These are phyloP conservation scores for Galerina marginata DNA, from an alignment of 768 basidiomycete genomes.

Conservation along the genomic window DNA sequence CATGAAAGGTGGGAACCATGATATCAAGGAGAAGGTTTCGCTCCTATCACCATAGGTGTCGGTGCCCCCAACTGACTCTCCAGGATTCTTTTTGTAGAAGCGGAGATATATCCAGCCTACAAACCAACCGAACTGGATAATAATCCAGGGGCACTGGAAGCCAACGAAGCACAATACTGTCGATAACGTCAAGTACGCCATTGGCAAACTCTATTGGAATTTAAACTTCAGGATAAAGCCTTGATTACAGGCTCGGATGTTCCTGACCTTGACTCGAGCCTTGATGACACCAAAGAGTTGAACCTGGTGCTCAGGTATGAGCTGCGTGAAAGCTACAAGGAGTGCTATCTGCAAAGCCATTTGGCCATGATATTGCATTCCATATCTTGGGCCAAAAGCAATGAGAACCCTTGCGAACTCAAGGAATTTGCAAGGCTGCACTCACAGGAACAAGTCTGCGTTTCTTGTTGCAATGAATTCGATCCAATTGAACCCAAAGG, in stretches of 20 bases:
- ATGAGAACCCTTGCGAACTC: slow-evolving; percentile 2
- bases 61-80: slow-evolving; percentile 64
- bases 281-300: slow-evolving; percentile 87
- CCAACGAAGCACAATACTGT: slow-evolving; percentile 84
- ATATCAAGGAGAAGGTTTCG: slow-evolving; percentile 93
- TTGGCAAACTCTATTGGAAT: slow-evolving; percentile 81
- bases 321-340: slow-evolving; percentile 95
- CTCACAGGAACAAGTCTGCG: slow-evolving; percentile 81
- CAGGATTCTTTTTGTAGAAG: slow-evolving; percentile 90
- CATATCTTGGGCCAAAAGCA: slow-evolving; percentile 59
- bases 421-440: slow-evolving; percentile 8
- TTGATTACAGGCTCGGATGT: not conserved
- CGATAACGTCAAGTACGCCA: slow-evolving; percentile 91
- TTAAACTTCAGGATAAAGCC: not conserved
- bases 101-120: slow-evolving; percentile 94
- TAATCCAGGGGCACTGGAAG: slow-evolving; percentile 87
- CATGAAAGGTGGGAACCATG: slow-evolving; percentile 96
- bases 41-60: slow-evolving; percentile 90
- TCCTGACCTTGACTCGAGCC: slow-evolving; percentile 85
- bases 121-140: slow-evolving; percentile 99
- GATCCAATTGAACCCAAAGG: slow-evolving; percentile 88
- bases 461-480: slow-evolving; percentile 74
- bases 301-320: slow-evolving; percentile 98
- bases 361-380: slow-evolving; percentile 90
- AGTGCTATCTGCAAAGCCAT: slow-evolving; percentile 89